phyloP scores from a whole-genome alignment of 768 basidiomycete genomes.

The Lactarius pseudohatsudake region DNA sequence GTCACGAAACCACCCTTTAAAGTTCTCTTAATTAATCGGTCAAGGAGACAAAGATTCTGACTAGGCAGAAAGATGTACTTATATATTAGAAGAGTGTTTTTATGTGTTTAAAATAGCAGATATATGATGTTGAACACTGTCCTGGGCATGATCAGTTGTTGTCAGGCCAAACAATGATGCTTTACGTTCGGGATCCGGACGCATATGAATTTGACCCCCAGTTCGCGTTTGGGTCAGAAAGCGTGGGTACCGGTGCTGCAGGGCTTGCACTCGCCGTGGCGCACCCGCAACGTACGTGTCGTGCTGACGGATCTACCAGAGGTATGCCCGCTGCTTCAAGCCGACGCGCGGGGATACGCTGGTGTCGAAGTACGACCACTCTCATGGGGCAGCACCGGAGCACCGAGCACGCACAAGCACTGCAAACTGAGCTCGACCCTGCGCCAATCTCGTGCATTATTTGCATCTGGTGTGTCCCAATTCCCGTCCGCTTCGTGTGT shows the following conservation, averaged over 20 bases:
- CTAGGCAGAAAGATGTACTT: too few relatives aligned
- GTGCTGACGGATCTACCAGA: slow-evolving; percentile 77
- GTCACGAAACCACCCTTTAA: too few relatives aligned
- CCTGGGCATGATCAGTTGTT: too few relatives aligned
- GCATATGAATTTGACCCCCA: slow-evolving; percentile 54
- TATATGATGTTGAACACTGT: too few relatives aligned
- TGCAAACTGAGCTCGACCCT: slow-evolving; percentile 43
- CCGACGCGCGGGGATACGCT: slow-evolving; percentile 36
- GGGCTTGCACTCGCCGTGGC: slow-evolving; percentile 39
- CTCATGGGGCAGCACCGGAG: slow-evolving; percentile 63
- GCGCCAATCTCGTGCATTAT: slow-evolving; percentile 59
- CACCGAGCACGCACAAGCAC: slow-evolving; percentile 40
- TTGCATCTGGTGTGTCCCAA: slow-evolving; percentile 67
- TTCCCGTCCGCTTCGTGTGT: background rate
- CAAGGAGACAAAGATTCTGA: too few relatives aligned
- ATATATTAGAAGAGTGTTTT: too few relatives aligned
- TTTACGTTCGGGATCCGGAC: slow-evolving; percentile 49
- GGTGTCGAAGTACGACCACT: slow-evolving; percentile 54
- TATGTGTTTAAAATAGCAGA: too few relatives aligned
- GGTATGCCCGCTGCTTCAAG: slow-evolving; percentile 53
- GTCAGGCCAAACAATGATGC: slow-evolving; percentile 38
- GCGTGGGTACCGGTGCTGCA: slow-evolving; percentile 64
- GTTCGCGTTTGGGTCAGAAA: slow-evolving; percentile 40
- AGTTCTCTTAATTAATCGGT: too few relatives aligned
- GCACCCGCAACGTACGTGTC: slow-evolving; percentile 34